Percentiles rank a stretch among this genome's conserved stretches.
Conservation (phyloP, 352 stramenopile genomes). For the Phytophthora palmivora region DNA sequence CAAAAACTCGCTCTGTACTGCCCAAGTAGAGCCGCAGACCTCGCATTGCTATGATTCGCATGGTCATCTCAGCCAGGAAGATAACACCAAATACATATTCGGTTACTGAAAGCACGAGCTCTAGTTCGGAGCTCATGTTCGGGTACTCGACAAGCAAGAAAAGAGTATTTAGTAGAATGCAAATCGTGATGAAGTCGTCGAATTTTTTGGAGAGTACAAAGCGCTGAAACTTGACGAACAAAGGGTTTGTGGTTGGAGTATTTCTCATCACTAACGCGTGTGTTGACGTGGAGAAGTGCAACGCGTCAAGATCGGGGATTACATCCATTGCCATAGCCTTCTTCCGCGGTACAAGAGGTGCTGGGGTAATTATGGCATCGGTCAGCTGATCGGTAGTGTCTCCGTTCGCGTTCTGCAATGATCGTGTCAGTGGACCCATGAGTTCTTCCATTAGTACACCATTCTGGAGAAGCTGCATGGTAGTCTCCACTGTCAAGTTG, state of each 20-base stretch:
- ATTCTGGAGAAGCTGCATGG: conserved; percentile 69
- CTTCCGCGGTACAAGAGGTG: conserved; percentile 20
- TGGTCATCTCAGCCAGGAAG: conserved; percentile 71
- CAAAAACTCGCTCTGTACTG: conserved; percentile 74
- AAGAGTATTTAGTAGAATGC: conserved; percentile 73
- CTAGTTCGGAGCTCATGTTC: conserved; percentile 52
- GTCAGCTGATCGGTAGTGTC: conserved; percentile 6
- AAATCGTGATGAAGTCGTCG: conserved; percentile 72
- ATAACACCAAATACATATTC: conserved; percentile 79
- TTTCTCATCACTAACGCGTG: conserved; percentile 40
- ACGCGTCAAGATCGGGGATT: conserved; percentile 25
- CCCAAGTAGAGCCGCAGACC: conserved; percentile 55
- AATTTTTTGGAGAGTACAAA: conserved; percentile 79
- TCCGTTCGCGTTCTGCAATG: conserved; percentile 14
- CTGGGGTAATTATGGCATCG: not conserved
- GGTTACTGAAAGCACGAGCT: conserved; percentile 49
- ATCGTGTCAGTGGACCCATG: conserved; percentile 44
- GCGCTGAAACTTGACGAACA: conserved; percentile 46
- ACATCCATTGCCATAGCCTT: conserved; percentile 31
- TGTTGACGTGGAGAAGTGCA: conserved; percentile 35
- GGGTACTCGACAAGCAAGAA: conserved; percentile 76
- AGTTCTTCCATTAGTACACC: conserved; percentile 56
- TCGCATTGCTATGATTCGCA: conserved; percentile 64
- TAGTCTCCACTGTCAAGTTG: conserved; percentile 70
- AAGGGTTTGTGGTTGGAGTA: conserved; percentile 11